Conservation (phyloP, 1,284 basidiomycete genomes). For the Boletellus deceptivus region DNA sequence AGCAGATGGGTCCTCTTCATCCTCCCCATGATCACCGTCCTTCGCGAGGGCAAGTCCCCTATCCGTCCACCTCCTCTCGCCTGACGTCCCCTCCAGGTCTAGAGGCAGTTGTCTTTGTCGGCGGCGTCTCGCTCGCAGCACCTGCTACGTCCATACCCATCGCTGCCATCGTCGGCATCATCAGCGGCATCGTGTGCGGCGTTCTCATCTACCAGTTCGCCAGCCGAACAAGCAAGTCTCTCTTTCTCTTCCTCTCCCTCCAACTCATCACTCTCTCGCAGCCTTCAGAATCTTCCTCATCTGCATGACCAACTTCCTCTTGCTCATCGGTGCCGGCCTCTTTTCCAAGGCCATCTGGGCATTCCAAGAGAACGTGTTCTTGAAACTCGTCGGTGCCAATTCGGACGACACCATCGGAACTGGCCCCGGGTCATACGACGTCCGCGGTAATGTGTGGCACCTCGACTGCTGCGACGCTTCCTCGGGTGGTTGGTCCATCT, state of each 20-base stretch:
- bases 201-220: slow-evolving; percentile 75
- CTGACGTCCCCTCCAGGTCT: slow-evolving; percentile 45
- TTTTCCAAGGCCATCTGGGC: slow-evolving; percentile 72
- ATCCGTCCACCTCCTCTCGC: background rate
- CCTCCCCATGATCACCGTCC: slow-evolving; percentile 85
- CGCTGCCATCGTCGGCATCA: slow-evolving; percentile 79
- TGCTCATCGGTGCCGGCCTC: slow-evolving; percentile 90
- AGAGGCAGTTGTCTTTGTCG: slow-evolving; percentile 91
- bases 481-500: slow-evolving; percentile 74
- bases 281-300: slow-evolving; percentile 81
- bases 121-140: slow-evolving; percentile 85
- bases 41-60: slow-evolving; percentile 72
- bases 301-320: slow-evolving; percentile 84
- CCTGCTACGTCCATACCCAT: slow-evolving; percentile 84
- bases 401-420: slow-evolving; percentile 76
- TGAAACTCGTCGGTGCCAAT: slow-evolving; percentile 68
- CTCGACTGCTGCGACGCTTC: slow-evolving; percentile 69
- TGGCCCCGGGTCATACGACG: slow-evolving; percentile 80
- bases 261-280: slow-evolving; percentile 24
- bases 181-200: slow-evolving; percentile 70
- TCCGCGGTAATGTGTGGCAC: slow-evolving; percentile 84
- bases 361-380: slow-evolving; percentile 72
- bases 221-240: slow-evolving; percentile 60
- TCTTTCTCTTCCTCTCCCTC: background rate
- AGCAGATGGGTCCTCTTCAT: slow-evolving; percentile 87